Evolutionary conservation across 352 stramenopile species (phyloP), one percentile per base, ranked within the genome.

Genomic region (Peronosclerospora sorghi): DNA sequence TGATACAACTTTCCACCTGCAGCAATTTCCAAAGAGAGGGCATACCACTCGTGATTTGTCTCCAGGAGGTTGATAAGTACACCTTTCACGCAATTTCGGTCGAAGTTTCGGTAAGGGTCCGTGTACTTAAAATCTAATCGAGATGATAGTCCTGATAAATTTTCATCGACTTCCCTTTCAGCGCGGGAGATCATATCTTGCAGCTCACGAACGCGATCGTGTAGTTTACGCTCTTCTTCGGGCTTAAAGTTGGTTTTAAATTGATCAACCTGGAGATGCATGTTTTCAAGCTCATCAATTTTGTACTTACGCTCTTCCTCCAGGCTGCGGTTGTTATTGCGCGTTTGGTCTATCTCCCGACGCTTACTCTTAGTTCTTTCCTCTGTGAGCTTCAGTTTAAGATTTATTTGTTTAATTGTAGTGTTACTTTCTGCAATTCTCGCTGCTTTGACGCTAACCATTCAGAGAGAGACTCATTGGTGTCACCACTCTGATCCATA

Each of bases 1-100:
- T n/a, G n/a, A n/a, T 97, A 98, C 6, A 99, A 68, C 50, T 97
- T 98, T 24, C 95, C 96, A 26, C 96, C 96, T 4, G 96, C 96
- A 19, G 88, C 93, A 37, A 99, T 96, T 68, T 99, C 96, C 1
- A 99, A 68, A 10, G 96, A 96, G 9, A 96, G 96, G 10, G 94
- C 83, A 46, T 94, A 83, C 60, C 79, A 86, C 27, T 86, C 68
- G 39, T 98, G 62, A 45, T 97, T 96, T 0, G 98, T 95, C 41
- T 94, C 70, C 6, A 99, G 63, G 8, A 99, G 69, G 28, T 95
- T 93, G 9, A 95, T 95, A n/a, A 99, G 74, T 13, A 98, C 70
- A 27, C 96, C 96, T 62, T 98, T 98, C 8, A 99, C 95, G 51
- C 93, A 96, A 13, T 83, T 72, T 15, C 89, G 82, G 95, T n/a